Percentiles rank a stretch among this genome's conserved stretches.
Conservation (phyloP, 805 yeast genomes). For the Alloascoidea hylecoeti region DNA sequence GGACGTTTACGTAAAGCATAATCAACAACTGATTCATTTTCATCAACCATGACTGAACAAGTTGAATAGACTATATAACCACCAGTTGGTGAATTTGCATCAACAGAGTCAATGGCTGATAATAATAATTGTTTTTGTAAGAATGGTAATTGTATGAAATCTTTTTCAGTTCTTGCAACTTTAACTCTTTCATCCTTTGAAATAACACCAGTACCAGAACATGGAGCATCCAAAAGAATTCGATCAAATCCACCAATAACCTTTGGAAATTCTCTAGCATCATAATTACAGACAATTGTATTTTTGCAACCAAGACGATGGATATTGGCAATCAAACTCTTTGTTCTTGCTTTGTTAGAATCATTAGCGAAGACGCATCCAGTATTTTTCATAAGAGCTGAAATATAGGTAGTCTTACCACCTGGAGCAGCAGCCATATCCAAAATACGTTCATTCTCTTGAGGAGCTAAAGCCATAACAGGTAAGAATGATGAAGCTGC, state of each 20-base stretch:
- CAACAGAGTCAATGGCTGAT: slow-evolving; percentile 95
- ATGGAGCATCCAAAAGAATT: slow-evolving; percentile 92
- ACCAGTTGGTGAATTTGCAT: slow-evolving; percentile 82
- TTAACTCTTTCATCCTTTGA: slow-evolving; percentile 95
- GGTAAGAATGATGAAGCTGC: slow-evolving; percentile 98
- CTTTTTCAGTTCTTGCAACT: slow-evolving; percentile 87
- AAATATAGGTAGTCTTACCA: slow-evolving; percentile 90
- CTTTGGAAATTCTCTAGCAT: slow-evolving; percentile 96
- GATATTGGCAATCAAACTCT: slow-evolving; percentile 91
- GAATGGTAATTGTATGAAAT: slow-evolving; percentile 92
- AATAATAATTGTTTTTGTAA: slow-evolving; percentile 86
- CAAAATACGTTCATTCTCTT: slow-evolving; percentile 85
- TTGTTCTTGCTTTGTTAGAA: slow-evolving; percentile 91
- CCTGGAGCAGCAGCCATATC: slow-evolving; percentile 99
- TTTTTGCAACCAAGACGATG: slow-evolving; percentile 95
- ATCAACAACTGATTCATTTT: slow-evolving; percentile 97
- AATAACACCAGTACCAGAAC: slow-evolving; percentile 99
- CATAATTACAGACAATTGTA: slow-evolving; percentile 93
- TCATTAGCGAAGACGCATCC: slow-evolving; percentile 97
- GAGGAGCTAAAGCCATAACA: slow-evolving; percentile 96
- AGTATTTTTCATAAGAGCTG: slow-evolving; percentile 96
- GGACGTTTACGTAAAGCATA: slow-evolving; percentile 94
- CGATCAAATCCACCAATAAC: slow-evolving; percentile 98
- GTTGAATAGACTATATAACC: slow-evolving; percentile 95
- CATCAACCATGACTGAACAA: slow-evolving; percentile 97